Conservation (phyloP, 257 asterid genomes). For the Oldenlandia corymbosa region DNA sequence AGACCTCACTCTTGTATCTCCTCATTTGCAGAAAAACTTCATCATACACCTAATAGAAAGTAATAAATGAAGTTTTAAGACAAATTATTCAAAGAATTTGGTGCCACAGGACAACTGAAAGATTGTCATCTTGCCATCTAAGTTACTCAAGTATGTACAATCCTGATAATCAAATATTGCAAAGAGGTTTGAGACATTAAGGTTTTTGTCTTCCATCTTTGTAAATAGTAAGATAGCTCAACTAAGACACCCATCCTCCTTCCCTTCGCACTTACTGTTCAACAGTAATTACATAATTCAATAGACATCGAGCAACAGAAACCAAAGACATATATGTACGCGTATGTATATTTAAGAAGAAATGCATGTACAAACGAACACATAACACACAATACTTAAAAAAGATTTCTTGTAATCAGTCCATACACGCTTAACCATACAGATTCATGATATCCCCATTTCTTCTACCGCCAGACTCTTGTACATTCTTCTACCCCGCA, state of each 20-base stretch:
- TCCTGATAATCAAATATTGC: neutral
- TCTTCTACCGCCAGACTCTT: neutral
- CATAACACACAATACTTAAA: no score
- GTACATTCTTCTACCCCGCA: neutral
- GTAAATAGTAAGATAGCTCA: neutral
- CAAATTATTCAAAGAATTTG: neutral
- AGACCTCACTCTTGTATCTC: no score
- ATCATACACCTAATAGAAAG: neutral
- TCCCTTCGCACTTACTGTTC: no score
- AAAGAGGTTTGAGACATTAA: neutral
- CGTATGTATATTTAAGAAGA: neutral
- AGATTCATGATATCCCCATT: neutral
- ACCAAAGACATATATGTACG: neutral
- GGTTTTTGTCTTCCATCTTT: neutral
- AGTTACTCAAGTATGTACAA: no score
- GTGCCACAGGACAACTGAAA: neutral
- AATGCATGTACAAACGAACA: neutral
- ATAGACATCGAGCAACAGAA: no score
- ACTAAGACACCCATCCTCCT: slow-evolving; percentile 2
- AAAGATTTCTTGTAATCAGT: neutral
- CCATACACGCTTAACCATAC: neutral
- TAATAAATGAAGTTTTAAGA: no score
- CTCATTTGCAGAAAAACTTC: no score
- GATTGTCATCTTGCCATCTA: neutral
- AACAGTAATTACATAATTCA: neutral